phyloP scores from a whole-genome alignment of 2,329 filamentous ascomycete species.

The Penicillium sp. region DNA sequence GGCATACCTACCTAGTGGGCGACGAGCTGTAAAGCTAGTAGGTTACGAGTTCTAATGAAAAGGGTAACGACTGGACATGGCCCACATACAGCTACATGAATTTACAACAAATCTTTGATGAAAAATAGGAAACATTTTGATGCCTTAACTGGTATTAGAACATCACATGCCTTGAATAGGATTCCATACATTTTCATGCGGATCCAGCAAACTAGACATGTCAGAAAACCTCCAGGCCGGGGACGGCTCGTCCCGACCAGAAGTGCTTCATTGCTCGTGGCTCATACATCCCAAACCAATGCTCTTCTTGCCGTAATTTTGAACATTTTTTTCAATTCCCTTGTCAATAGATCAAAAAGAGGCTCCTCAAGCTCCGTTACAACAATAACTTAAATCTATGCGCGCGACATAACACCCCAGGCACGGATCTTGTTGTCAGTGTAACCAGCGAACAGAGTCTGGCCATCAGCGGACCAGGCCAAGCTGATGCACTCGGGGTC shows the following conservation, averaged over 20 bases:
- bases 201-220: conserved; percentile 40
- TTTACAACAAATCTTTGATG: conserved; percentile 16
- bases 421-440: conserved; percentile 99
- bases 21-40: too few relatives aligned
- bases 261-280: conserved; percentile 45
- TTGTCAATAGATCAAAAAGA: conserved; percentile 30
- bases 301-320: conserved; percentile 30
- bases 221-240: conserved; percentile 30
- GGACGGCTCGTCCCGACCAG: conserved; percentile 19
- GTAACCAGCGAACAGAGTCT: conserved; percentile 99
- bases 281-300: conserved; percentile 43
- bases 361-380: conserved; percentile 26
- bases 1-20: background rate
- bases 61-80: background rate
- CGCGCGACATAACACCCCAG: conserved; percentile 96
- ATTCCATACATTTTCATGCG: conserved; percentile 35
- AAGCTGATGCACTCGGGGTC: conserved; percentile 97
- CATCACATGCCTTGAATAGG: conserved; percentile 36
- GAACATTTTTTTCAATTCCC: conserved; percentile 37
- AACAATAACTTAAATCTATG: conserved; percentile 51
- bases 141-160: conserved; percentile 42
- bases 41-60: too few relatives aligned
- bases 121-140: conserved; percentile 35
- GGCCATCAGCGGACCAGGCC: conserved; percentile 96
- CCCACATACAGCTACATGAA: background rate